These are phyloP conservation scores for Anthoceros angustus DNA, from an alignment of 225 moss, liverwort and hornwort genomes.

Conservation along the genomic window DNA sequence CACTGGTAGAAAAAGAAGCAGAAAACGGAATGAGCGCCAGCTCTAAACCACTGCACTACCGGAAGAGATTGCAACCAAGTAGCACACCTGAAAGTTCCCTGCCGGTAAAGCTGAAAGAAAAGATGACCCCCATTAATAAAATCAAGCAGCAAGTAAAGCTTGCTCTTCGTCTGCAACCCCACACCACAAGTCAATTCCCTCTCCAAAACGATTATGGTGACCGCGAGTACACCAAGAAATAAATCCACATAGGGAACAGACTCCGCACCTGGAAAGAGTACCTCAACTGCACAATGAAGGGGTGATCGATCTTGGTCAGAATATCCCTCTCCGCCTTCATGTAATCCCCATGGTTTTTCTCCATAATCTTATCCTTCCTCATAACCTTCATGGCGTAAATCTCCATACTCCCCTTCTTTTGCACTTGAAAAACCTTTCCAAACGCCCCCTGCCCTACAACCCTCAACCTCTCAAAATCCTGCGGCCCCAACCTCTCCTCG, in stretches of 20 bases:
- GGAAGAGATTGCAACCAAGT: not conserved
- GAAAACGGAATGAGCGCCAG: too few relatives aligned
- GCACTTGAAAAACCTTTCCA: conserved; percentile 89
- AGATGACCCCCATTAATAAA: conserved; percentile 97
- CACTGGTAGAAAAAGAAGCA: conserved; percentile 23
- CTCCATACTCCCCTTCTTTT: conserved; percentile 73
- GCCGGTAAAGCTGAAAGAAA: conserved; percentile 91
- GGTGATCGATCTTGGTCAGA: conserved; percentile 84
- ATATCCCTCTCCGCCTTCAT: conserved; percentile 97
- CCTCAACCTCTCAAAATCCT: conserved; percentile 76
- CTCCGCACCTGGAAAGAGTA: conserved; percentile 80
- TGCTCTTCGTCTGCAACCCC: conserved; percentile 51
- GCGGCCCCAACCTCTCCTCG: conserved; percentile 48
- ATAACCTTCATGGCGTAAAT: conserved; percentile 98
- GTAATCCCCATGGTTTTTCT: conserved; percentile 77
- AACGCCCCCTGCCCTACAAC: conserved; percentile 94
- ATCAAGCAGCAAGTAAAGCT: conserved; percentile 82
- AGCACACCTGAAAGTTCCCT: conserved; percentile 77
- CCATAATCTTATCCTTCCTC: conserved; percentile 79
- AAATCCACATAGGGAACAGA: too few relatives aligned
- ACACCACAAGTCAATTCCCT: not conserved
- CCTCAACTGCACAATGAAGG: conserved; percentile 88
- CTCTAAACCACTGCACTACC: not conserved
- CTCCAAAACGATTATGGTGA: not conserved
- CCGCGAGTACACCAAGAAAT: too few relatives aligned